Evolutionary conservation across 148 eudicot species (phyloP).

Genomic region (Fagopyrum homotropicum): DNA sequence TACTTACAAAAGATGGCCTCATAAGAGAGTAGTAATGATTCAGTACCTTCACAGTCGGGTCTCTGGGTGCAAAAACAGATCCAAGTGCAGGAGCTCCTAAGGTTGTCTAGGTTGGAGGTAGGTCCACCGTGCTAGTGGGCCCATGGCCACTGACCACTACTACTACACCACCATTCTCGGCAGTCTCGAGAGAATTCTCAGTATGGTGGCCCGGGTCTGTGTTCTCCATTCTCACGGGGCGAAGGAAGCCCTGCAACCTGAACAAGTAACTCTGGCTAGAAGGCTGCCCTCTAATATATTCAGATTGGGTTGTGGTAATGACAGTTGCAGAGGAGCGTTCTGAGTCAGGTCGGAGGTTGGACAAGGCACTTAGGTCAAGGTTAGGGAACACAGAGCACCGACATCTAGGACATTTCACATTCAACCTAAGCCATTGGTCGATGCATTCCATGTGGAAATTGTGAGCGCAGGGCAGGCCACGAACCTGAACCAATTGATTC

Average conservation of each 20-base stretch:
- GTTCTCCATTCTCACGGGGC: slow-evolving; percentile 51
- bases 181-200: slow-evolving; percentile 37
- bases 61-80: not conserved
- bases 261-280: slow-evolving; percentile 73
- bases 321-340: slow-evolving; percentile 47
- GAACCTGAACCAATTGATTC: slow-evolving; percentile 48
- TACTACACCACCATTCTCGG: slow-evolving; percentile 42
- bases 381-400: slow-evolving; percentile 91
- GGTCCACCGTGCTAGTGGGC: not conserved
- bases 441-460: slow-evolving; percentile 95
- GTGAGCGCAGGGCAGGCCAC: slow-evolving; percentile 97
- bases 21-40: not conserved
- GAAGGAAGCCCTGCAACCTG: slow-evolving; percentile 73
- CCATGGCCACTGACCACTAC: not conserved
- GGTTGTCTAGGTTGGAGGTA: not conserved
- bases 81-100: not conserved
- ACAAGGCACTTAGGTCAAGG: slow-evolving; percentile 83
- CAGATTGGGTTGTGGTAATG: slow-evolving; percentile 36
- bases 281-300: slow-evolving; percentile 41
- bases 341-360: slow-evolving; percentile 62
- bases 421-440: slow-evolving; percentile 90
- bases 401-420: slow-evolving; percentile 92
- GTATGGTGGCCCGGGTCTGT: slow-evolving; percentile 30
- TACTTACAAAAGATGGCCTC: not conserved
- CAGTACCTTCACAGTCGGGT: not conserved